These are phyloP conservation scores for Rubus idaeus DNA, from an alignment of 306 rosid genomes.

Conservation along the genomic window DNA sequence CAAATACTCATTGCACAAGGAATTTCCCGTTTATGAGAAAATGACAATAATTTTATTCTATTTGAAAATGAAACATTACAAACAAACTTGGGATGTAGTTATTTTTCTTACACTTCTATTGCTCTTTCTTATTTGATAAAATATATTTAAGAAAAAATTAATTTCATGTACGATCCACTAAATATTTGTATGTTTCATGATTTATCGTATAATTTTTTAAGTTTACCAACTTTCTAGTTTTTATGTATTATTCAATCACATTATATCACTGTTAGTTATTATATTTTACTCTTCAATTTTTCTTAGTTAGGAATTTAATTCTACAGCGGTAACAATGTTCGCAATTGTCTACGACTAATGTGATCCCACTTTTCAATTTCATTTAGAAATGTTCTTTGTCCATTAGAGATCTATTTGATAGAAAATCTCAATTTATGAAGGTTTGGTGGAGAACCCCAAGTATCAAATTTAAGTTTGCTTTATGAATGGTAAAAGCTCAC, in stretches of 20 bases:
- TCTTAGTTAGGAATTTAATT: too few species aligned
- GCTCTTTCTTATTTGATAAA: not conserved
- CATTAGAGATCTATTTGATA: not conserved
- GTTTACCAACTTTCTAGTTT: too few species aligned
- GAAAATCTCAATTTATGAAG: not conserved
- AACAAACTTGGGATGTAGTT: not conserved
- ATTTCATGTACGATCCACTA: not conserved
- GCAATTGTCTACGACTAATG: not conserved
- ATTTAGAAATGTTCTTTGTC: not conserved
- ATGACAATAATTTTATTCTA: not conserved
- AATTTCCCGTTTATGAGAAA: not conserved
- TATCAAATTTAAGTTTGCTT: not conserved
- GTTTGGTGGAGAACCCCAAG: not conserved
- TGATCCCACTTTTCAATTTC: not conserved
- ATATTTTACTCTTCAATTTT: too few species aligned
- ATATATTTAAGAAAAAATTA: not conserved
- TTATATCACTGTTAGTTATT: not conserved
- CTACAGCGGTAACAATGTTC: too few species aligned
- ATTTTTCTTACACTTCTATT: not conserved
- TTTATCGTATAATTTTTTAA: too few species aligned
- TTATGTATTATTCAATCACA: not conserved
- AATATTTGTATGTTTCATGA: not conserved
- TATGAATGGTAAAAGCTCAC: too few species aligned
- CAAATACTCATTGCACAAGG: too few species aligned
- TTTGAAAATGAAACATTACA: not conserved